A percentile compares a stretch with the other conserved stretches of the same genome.
phyloP scores from a whole-genome alignment of 768 basidiomycete genomes.

The Russula brevipes region DNA sequence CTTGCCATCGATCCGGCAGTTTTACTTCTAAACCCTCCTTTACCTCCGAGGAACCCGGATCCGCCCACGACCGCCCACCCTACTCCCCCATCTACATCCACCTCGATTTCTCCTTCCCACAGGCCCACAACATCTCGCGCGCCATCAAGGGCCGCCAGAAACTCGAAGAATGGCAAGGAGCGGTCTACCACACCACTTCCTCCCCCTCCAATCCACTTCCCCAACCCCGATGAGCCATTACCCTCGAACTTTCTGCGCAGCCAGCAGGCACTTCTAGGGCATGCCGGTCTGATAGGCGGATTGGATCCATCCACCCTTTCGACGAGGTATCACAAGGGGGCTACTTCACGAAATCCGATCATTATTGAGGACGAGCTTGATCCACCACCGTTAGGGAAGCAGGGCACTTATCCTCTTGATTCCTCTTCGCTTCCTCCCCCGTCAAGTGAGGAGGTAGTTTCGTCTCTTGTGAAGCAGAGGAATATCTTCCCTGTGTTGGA shows the following conservation, averaged over 20 bases:
- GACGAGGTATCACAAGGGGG: conserved; percentile 42
- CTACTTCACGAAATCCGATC: conserved; percentile 59
- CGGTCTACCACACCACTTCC: conserved; percentile 41
- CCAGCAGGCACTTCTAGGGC: conserved; percentile 65
- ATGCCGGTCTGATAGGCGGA: conserved; percentile 63
- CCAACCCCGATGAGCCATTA: conserved; percentile 53
- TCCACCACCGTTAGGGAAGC: conserved; percentile 29
- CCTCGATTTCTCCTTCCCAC: conserved; percentile 20
- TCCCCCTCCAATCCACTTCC: conserved; percentile 55
- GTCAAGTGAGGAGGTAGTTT: conserved; percentile 54
- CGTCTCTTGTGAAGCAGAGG: conserved; percentile 54
- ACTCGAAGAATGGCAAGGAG: conserved; percentile 34
- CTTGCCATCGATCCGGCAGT: conserved; percentile 75
- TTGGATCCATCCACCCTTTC: conserved; percentile 54
- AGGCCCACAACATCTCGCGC: conserved; percentile 19
- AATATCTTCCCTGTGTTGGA: conserved; percentile 64
- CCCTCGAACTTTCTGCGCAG: conserved; percentile 70
- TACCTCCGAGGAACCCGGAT: conserved; percentile 30
- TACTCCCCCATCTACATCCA: conserved; percentile 17
- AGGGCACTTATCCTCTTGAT: conserved; percentile 34
- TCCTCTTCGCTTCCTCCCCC: conserved; percentile 44
- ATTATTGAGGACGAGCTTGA: conserved; percentile 57
- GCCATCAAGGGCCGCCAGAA: conserved; percentile 24
- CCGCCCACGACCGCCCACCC: conserved; percentile 28
- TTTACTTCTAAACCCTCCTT: conserved; percentile 44